Evolutionary conservation across 768 basidiomycete species (phyloP).

Genomic region (Coprinellus aureogranulatus): DNA sequence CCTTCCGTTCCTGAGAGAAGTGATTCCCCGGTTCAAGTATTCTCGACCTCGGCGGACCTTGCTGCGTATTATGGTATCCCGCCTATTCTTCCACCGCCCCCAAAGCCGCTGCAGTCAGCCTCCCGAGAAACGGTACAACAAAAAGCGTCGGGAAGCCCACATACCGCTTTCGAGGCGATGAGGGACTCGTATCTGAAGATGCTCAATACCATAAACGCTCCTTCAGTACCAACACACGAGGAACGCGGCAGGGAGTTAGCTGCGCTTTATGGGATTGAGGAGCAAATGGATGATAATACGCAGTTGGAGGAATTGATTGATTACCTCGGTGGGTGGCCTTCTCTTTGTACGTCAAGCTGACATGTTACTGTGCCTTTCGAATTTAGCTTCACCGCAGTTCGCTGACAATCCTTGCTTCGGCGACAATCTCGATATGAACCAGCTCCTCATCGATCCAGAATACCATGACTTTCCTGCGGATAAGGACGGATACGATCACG

Average conservation of each 20-base stretch:
- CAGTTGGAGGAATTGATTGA: constrained; percentile 14
- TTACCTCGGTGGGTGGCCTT: constrained; percentile 14
- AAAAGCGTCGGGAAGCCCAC: constrained; percentile 28
- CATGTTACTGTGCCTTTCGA: constrained; percentile 12
- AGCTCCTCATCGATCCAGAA: too few species aligned
- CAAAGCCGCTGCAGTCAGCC: too few species aligned
- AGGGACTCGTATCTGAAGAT: constrained; percentile 67
- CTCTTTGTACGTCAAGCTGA: constrained; percentile 8
- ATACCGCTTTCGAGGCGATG: constrained; percentile 47
- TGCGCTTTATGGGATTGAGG: constrained; percentile 17
- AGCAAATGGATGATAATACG: not conserved
- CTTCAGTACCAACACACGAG: constrained; percentile 29
- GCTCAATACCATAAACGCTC: constrained; percentile 50
- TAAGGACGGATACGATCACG: too few species aligned
- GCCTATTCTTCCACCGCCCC: constrained; percentile 64
- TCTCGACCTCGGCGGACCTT: constrained; percentile 62
- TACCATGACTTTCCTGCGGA: too few species aligned
- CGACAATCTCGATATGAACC: constrained; percentile 20
- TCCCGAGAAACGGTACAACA: constrained; percentile 17
- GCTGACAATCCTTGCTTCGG: constrained; percentile 18
- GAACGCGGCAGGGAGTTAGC: constrained; percentile 22
- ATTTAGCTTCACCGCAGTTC: constrained; percentile 22
- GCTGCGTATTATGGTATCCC: constrained; percentile 81
- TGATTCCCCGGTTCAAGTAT: too few species aligned
- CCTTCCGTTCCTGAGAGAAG: too few species aligned